Conservation (phyloP, 1,139 yeast species). For the Suhomyces bolitotheri region DNA sequence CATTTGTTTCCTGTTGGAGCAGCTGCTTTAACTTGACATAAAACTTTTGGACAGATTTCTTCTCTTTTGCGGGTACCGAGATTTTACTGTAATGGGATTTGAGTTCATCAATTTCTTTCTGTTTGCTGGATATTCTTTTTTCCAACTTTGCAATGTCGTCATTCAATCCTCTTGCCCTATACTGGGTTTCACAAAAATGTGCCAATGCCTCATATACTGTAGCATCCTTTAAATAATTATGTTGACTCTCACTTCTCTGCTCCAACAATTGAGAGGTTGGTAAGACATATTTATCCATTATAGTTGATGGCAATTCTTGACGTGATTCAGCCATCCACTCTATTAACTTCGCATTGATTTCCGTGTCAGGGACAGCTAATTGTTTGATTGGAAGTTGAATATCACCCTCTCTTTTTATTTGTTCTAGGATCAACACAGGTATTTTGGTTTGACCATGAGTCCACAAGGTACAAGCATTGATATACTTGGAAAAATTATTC, state of each 20-base stretch:
- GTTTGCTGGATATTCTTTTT: slow-evolving; percentile 38
- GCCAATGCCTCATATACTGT: slow-evolving; percentile 61
- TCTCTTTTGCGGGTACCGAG: slow-evolving; percentile 42
- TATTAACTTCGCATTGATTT: slow-evolving; percentile 55
- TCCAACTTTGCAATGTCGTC: slow-evolving; percentile 47
- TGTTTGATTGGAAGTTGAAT: slow-evolving; percentile 21
- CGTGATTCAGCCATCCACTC: slow-evolving; percentile 73
- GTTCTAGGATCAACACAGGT: slow-evolving; percentile 54
- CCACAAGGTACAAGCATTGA: slow-evolving; percentile 62
- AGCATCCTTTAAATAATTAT: background rate
- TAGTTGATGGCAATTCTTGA: slow-evolving; percentile 60
- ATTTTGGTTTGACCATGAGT: slow-evolving; percentile 50
- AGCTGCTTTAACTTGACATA: slow-evolving; percentile 50
- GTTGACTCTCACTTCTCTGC: background rate
- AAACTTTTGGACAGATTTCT: slow-evolving; percentile 52
- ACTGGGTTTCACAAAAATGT: slow-evolving; percentile 71
- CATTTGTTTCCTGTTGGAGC: slow-evolving; percentile 49
- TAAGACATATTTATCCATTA: slow-evolving; percentile 57
- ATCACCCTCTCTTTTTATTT: slow-evolving; percentile 19
- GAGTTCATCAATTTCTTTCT: slow-evolving; percentile 50
- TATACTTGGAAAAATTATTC: slow-evolving; percentile 39
- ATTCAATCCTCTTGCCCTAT: slow-evolving; percentile 43
- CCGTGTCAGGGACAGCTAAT: slow-evolving; percentile 26
- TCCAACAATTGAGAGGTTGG: slow-evolving; percentile 30
- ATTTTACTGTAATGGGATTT: slow-evolving; percentile 43